Conservation (phyloP, 208 protist species). For the Wallacemonas sp. region DNA sequence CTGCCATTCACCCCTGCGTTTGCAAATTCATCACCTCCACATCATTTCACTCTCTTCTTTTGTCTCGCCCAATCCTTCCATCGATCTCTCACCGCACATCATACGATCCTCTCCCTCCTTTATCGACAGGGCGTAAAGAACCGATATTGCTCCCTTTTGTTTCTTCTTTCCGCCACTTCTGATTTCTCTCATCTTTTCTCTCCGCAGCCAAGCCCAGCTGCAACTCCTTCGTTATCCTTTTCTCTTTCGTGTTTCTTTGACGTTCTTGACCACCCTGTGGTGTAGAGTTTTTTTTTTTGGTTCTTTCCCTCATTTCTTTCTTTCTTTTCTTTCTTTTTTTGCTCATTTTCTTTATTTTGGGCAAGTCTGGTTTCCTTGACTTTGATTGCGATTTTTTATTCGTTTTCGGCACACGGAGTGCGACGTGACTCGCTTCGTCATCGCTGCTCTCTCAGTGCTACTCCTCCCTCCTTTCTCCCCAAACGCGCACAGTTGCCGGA, state of each 20-base stretch:
- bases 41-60: neutral
- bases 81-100: no score
- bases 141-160: no score
- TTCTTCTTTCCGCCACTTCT: neutral
- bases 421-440: no score
- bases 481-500: neutral
- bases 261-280: neutral
- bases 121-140: no score
- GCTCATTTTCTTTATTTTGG: neutral
- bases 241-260: neutral
- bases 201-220: no score
- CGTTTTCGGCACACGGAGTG: no score
- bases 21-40: no score
- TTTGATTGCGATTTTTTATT: neutral
- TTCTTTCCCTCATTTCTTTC: neutral
- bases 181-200: neutral
- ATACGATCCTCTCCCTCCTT: no score
- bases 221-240: no score
- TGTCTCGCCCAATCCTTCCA: no score
- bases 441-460: neutral
- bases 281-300: neutral
- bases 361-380: neutral
- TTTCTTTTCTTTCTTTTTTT: constrained; percentile 2
- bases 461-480: neutral
- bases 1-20: no score